Evolutionary conservation across 2,329 filamentous ascomycete species (phyloP).

Genomic region (Phaeomoniella chlamydospora): DNA sequence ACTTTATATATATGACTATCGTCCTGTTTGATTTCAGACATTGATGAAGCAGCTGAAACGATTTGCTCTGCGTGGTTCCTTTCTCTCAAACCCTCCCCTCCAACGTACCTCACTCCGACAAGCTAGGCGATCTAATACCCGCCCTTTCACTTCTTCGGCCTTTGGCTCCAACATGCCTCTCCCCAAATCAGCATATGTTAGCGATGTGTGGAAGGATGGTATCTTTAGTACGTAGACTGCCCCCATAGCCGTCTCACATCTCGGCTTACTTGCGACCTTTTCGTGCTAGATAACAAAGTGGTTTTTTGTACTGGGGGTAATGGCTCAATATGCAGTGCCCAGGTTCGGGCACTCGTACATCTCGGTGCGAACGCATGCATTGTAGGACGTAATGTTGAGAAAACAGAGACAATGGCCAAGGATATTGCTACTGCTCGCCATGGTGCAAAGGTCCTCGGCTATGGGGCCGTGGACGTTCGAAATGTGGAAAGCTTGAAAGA

Average conservation of each 20-base stretch:
- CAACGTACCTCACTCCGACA: background rate
- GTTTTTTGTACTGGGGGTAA: constrained; percentile 92
- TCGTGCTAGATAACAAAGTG: constrained; percentile 58
- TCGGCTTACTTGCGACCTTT: background rate
- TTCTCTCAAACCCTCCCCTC: background rate
- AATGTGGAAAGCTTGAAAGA: constrained; percentile 52
- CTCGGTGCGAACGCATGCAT: constrained; percentile 91
- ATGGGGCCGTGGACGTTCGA: constrained; percentile 63
- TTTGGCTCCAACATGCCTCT: constrained; percentile 46
- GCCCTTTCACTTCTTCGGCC: constrained; percentile 1
- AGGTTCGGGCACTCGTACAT: constrained; percentile 80
- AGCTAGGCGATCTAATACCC: constrained; percentile 1
- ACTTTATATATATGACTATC: too few relatives aligned
- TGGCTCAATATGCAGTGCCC: constrained; percentile 84
- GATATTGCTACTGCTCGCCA: constrained; percentile 67
- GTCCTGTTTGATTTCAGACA: too few relatives aligned
- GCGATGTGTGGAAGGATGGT: constrained; percentile 70
- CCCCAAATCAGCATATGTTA: constrained; percentile 61
- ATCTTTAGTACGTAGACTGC: constrained; percentile 59
- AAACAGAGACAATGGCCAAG: constrained; percentile 66
- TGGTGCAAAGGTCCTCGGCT: constrained; percentile 73
- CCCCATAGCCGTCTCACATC: background rate
- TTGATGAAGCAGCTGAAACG: background rate
- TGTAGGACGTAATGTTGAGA: constrained; percentile 74
- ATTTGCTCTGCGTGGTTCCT: background rate